These are phyloP conservation scores for Dactylella cylindrospora DNA, from an alignment of 2,329 filamentous ascomycete species.

Conservation along the genomic window DNA sequence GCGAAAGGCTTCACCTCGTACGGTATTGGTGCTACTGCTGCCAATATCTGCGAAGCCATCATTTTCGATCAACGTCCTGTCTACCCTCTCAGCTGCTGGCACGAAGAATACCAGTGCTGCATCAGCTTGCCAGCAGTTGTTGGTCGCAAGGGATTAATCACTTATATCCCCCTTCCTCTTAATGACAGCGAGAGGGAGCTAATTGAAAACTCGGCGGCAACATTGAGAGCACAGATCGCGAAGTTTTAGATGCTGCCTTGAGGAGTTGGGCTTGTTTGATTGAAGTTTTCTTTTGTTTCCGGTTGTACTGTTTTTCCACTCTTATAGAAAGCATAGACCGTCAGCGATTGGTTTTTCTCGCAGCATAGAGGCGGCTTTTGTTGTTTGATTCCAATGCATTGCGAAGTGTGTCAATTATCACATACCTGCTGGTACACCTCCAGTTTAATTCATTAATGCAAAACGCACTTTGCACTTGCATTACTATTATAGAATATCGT, in stretches of 20 bases:
- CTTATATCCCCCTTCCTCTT: conserved; percentile 39
- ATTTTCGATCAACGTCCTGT: conserved; percentile 49
- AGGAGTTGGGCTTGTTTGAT: conserved; percentile 5
- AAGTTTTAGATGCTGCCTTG: conserved; percentile 18
- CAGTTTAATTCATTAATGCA: too few species aligned
- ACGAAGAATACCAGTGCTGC: conserved; percentile 39
- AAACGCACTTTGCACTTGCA: too few species aligned
- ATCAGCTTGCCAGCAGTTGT: conserved; percentile 38
- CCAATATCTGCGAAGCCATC: conserved; percentile 50
- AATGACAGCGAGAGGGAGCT: conserved; percentile 36
- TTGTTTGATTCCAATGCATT: too few species aligned
- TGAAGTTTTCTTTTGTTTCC: background rate
- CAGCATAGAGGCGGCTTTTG: conserved; percentile 7
- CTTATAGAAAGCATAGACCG: conserved; percentile 12
- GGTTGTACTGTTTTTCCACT: conserved; percentile 1
- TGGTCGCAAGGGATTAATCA: conserved; percentile 28
- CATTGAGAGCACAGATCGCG: conserved; percentile 34
- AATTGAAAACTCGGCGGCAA: conserved; percentile 32
- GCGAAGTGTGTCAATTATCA: too few species aligned
- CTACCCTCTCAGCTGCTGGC: conserved; percentile 49
- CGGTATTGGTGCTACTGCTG: conserved; percentile 50
- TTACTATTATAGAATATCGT: too few species aligned
- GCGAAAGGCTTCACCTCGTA: conserved; percentile 51
- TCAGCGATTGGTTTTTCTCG: conserved; percentile 10
- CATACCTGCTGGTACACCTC: too few species aligned